These are phyloP conservation scores for Backusella australiensis DNA, from an alignment of 192 early-diverging fungal species.

Conservation along the genomic window DNA sequence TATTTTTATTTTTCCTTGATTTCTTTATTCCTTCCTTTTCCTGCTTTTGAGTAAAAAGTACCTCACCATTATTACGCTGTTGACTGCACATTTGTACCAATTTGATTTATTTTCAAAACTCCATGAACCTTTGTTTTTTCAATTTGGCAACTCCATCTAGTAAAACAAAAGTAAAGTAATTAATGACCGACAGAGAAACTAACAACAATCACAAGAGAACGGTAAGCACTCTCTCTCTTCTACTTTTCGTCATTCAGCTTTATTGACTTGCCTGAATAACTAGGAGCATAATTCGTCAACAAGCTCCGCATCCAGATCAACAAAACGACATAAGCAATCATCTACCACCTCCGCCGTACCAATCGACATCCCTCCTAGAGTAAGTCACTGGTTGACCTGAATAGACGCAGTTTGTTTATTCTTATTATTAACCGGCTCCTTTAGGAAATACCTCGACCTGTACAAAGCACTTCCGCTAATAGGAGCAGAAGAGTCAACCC, in stretches of 20 bases:
- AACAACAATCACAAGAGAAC: not conserved
- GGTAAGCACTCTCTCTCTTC: not conserved
- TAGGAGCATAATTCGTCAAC: no score
- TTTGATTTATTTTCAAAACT: not conserved
- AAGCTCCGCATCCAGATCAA: not conserved
- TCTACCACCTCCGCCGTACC: no score
- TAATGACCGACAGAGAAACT: not conserved
- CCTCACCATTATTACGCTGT: not conserved
- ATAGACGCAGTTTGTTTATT: no score
- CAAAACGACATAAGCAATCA: not conserved
- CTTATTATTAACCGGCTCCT: no score
- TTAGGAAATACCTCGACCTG: no score
- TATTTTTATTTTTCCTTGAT: no score
- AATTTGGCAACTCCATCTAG: not conserved
- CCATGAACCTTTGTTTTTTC: not conserved
- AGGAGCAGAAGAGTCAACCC: no score
- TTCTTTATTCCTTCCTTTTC: not conserved
- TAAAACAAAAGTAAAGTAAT: not conserved
- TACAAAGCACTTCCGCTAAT: no score
- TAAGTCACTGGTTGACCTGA: no score
- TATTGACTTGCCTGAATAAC: not conserved
- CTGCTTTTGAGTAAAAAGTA: not conserved
- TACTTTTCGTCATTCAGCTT: not conserved
- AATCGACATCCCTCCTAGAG: no score
- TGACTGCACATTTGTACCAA: not conserved